A percentile compares a stretch with the other conserved stretches of the same genome.
These are phyloP conservation scores for Salvia miltiorrhiza DNA, from an alignment of 257 asterid species.

Conservation along the genomic window DNA sequence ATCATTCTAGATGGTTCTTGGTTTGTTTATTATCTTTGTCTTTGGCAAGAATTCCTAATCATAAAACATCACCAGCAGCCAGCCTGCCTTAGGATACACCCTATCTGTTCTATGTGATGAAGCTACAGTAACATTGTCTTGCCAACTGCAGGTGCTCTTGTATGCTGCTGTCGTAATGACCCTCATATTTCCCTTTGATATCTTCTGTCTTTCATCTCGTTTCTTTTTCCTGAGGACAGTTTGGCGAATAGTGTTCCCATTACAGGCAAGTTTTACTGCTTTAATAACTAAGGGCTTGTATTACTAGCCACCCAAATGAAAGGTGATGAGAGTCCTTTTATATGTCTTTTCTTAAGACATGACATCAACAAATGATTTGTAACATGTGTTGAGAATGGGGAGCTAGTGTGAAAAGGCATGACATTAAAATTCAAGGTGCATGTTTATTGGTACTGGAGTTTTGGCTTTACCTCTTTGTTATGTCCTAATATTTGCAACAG, in stretches of 20 bases:
- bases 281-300: background rate
- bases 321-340: background rate
- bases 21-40: conserved; percentile 11
- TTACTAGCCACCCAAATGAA: background rate
- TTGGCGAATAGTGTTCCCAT: conserved; percentile 83
- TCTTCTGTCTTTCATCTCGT: conserved; percentile 88
- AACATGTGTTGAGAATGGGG: background rate
- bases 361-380: background rate
- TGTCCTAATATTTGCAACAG: conserved; percentile 1
- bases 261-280: conserved; percentile 72
- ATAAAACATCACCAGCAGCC: background rate
- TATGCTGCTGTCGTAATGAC: conserved; percentile 81
- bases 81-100: background rate
- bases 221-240: conserved; percentile 82
- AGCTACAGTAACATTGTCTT: conserved; percentile 20
- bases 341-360: background rate
- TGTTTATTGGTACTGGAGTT: background rate
- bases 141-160: conserved; percentile 73
- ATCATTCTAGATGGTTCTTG: conserved; percentile 8
- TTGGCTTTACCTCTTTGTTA: conserved; percentile 10
- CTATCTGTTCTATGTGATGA: conserved; percentile 5
- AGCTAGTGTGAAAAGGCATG: conserved; percentile 1
- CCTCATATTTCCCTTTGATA: conserved; percentile 89
- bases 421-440: background rate
- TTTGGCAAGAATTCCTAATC: background rate